Evolutionary conservation across 176 grass and related monocot species (phyloP), one percentile per base, ranked within the genome.

Genomic region (Aechmea fasciata): DNA sequence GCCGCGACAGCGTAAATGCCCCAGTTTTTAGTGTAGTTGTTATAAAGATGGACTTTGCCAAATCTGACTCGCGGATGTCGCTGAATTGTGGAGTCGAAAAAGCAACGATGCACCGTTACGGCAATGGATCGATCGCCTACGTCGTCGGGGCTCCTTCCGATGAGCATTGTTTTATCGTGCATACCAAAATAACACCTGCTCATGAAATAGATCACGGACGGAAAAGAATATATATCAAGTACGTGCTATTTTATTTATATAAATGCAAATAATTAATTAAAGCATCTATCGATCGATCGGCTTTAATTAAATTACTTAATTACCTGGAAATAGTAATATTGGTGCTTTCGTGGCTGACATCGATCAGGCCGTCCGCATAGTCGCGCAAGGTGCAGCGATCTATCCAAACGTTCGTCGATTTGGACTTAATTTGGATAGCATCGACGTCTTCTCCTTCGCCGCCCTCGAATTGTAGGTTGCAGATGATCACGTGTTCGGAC

Each of bases 1-100:
- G 84, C 84, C 24, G 82, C 80, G 47, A 83, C 84, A 7, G 84
- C 91, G 1, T 96, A 90, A 17, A 90, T 87, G 47, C 81, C 87
- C 91, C 87, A 96, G 25, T 28, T 52, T 64, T 79, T 77, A 6
- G 87, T 96, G 72, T 96, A 96, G 52, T 90, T 96, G 77, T 96
- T 96, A 84, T 96, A 96, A n/a, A 96, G 91, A 68, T 87, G 87
- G 8, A 80, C 91, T 57, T 81, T 96, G 65, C 84, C 91, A 69
- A 90, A 96, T 2, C 84, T 57, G 11, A 96, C 66, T 18, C 87
- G 86, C 6, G 91, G 91, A 74, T 96, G 91, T 54, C 91, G 50
- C 84, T 96, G 87, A 41, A 70, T 49, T 25, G 87, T 96, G 65
- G 87, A 84, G 55, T 96, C 91, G 66, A 96, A 90, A 73, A 90